A percentile compares a stretch with the other conserved stretches of the same genome.
phyloP scores from a whole-genome alignment of 73 alveolate genomes.

The Durusdinium trenchii region DNA sequence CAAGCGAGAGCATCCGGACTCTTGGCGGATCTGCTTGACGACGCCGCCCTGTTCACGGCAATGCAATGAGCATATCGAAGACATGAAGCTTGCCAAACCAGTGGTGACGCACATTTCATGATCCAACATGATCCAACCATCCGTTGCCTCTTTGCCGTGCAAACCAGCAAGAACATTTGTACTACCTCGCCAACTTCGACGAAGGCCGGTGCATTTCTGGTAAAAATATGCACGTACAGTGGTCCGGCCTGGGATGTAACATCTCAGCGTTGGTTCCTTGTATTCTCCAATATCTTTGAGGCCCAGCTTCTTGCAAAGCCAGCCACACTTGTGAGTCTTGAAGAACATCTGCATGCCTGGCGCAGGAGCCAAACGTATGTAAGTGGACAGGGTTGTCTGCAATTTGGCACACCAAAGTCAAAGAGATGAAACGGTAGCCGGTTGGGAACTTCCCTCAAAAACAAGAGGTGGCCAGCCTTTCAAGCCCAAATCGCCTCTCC shows the following conservation, averaged over 20 bases:
- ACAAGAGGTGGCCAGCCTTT: constrained; percentile 13
- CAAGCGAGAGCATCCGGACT: constrained; percentile 57
- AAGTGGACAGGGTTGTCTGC: not conserved
- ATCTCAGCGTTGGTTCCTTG: constrained; percentile 47
- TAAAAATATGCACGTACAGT: not conserved
- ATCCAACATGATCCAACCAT: not conserved
- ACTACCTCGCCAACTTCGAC: not conserved
- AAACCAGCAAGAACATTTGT: constrained; percentile 64
- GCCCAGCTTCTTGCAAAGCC: constrained; percentile 67
- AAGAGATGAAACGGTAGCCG: not conserved
- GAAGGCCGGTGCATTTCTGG: not conserved
- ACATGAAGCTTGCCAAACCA: not conserved
- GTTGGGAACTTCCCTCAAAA: not conserved
- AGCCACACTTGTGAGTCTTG: constrained; percentile 82
- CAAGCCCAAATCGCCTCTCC: constrained; percentile 73
- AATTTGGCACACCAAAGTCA: not conserved
- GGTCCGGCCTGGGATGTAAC: constrained; percentile 54
- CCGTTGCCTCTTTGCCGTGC: constrained; percentile 46
- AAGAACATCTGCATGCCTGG: constrained; percentile 93
- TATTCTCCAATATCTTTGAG: constrained; percentile 48
- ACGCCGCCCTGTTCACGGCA: constrained; percentile 40
- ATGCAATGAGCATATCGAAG: not conserved
- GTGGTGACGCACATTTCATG: not conserved
- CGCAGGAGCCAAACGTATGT: not conserved
- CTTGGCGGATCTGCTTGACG: constrained; percentile 45